Evolutionary conservation across 495 filamentous ascomycete species (phyloP), one percentile per base, ranked within the genome.

Genomic region (Xanthoparmelia taractica): DNA sequence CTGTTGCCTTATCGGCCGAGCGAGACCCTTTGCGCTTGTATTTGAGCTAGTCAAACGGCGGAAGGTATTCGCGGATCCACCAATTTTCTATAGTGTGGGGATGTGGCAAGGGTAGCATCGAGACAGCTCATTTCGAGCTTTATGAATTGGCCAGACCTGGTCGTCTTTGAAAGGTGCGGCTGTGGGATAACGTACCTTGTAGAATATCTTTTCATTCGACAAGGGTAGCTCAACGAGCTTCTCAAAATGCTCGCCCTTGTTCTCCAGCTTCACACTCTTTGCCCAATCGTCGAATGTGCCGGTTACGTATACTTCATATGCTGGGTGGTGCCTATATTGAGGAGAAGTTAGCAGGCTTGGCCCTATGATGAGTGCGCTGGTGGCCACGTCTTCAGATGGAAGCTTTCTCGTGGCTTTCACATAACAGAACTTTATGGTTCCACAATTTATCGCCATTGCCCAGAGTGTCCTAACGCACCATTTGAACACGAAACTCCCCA

Each of bases 201-300:
- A 95, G 18, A 76, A 80, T 55, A 93, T 84, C 75, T 92, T 94
- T 59, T 87, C 78, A 17, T 74, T 73, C 1, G 77, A 72, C 33
- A 77, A 72, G 4, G 88, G 80, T 23, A 97, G 78, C 40, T 81
- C 77, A 25, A 97, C 91, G 54, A 82, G 82, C 76, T 95, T 96
- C 76, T 86, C 79, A 67, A 92, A 94, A 65, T 76, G 68, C 56
- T 84, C 82, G 66, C 81, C 85, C 29, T 84, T 82, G 71, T 88
- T 87, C 54, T 91, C 85, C 57, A 98, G 80, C 77, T 86, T 84
- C 69, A 90, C 84, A 56, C 82, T 90, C 79, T 91, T 89, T 54
- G 82, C 79, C 94, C 94, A 98, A 77, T 91, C 83, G 74, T 98
- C 93, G 72, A 97, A 98, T 57, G 89, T 93, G 70, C 94, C 94